phyloP scores from a whole-genome alignment of 108 stramenopile species.

The Nitzschia sp. region DNA sequence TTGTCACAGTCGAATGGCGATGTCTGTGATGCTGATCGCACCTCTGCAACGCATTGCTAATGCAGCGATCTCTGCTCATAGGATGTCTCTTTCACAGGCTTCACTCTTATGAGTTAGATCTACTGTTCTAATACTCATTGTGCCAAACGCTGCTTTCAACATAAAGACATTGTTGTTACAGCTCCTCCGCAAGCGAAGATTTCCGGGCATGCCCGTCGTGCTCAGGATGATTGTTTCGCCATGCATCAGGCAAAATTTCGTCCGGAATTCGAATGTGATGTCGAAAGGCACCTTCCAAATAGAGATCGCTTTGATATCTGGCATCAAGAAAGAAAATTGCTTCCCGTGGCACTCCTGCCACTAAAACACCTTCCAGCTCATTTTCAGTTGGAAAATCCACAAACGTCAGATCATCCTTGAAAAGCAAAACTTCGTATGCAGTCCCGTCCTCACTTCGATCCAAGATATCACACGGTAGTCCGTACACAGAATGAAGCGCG shows the following conservation, averaged over 20 bases:
- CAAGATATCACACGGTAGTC: conserved; percentile 30
- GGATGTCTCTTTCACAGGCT: too few relatives aligned
- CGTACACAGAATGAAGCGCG: conserved; percentile 15
- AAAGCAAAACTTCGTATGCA: conserved; percentile 1
- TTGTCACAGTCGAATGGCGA: too few relatives aligned
- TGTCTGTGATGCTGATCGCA: too few relatives aligned
- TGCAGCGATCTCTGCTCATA: too few relatives aligned
- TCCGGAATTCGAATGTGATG: conserved; percentile 68
- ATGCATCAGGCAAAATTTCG: conserved; percentile 60
- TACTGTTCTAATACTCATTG: too few relatives aligned
- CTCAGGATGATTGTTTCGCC: conserved; percentile 52
- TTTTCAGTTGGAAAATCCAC: neutral
- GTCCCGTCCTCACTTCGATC: conserved; percentile 28
- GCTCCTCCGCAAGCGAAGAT: too few relatives aligned
- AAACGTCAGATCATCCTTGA: conserved; percentile 11
- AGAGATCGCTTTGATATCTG: conserved; percentile 43
- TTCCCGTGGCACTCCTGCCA: conserved; percentile 30
- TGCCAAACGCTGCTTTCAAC: too few relatives aligned
- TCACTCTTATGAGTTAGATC: too few relatives aligned
- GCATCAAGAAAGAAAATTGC: conserved; percentile 57
- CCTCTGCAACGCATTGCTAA: too few relatives aligned
- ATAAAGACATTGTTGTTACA: too few relatives aligned
- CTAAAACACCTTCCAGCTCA: neutral
- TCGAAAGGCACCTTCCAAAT: conserved; percentile 58
- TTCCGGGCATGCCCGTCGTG: too few relatives aligned